Evolutionary conservation across 345 rosid genomes (phyloP).

Genomic region (Salix viminalis): DNA sequence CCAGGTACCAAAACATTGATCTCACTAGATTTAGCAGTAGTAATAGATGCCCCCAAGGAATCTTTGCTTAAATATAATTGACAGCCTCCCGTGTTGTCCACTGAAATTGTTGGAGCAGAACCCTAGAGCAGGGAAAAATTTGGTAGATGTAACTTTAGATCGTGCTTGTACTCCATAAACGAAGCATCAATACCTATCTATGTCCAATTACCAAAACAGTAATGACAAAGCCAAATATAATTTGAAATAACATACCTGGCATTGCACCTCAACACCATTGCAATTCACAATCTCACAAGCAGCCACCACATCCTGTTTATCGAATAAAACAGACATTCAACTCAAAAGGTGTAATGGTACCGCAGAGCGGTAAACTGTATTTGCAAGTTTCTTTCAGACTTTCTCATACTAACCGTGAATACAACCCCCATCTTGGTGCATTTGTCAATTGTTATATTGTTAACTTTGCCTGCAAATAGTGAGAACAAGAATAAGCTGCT

Average conservation of each 20-base stretch:
- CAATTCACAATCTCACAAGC: slow-evolving; percentile 97
- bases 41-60: slow-evolving; percentile 65
- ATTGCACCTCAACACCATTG: slow-evolving; percentile 90
- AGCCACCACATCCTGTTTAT: slow-evolving; percentile 88
- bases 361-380: not conserved
- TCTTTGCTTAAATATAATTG: slow-evolving; percentile 82
- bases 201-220: not conserved
- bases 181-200: not conserved
- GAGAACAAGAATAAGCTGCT: slow-evolving; percentile 7
- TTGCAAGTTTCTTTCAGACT: not conserved
- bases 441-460: slow-evolving; percentile 92
- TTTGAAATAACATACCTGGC: slow-evolving; percentile 61
- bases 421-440: slow-evolving; percentile 92
- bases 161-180: not conserved
- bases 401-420: slow-evolving; percentile 59
- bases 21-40: slow-evolving; percentile 94
- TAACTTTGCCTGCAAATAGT: slow-evolving; percentile 78
- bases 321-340: slow-evolving; percentile 12
- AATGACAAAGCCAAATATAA: slow-evolving; percentile 1
- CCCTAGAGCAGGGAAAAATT: slow-evolving; percentile 48
- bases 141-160: slow-evolving; percentile 6
- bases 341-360: not conserved
- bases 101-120: slow-evolving; percentile 89
- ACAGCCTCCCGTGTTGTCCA: slow-evolving; percentile 87
- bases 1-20: slow-evolving; percentile 86